Evolutionary conservation across 768 basidiomycete species (phyloP).

Genomic region (Clitopilus passeckerianus): DNA sequence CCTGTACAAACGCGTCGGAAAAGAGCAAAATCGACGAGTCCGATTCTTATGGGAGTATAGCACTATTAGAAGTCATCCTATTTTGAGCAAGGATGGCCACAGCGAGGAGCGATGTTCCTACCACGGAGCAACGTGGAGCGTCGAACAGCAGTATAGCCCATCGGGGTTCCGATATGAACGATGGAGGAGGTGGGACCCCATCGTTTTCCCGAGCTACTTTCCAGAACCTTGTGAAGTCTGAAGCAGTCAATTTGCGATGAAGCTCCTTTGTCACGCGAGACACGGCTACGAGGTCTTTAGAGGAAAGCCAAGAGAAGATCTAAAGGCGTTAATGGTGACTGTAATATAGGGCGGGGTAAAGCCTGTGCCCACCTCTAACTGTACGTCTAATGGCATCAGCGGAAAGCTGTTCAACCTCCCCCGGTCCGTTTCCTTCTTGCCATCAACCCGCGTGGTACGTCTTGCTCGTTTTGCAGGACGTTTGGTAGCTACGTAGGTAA

Average conservation of each 20-base stretch:
- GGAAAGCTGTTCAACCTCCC: not conserved
- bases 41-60: constrained; percentile 12
- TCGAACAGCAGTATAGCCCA: constrained; percentile 23
- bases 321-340: not conserved
- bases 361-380: not conserved
- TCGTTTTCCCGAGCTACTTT: constrained; percentile 10
- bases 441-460: too few relatives aligned
- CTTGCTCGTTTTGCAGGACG: too few relatives aligned
- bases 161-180: constrained; percentile 16
- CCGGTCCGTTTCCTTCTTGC: too few relatives aligned
- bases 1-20: constrained; percentile 19
- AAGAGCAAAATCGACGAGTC: constrained; percentile 18
- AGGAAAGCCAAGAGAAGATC: not conserved
- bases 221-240: constrained; percentile 17
- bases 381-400: not conserved
- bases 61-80: constrained; percentile 10
- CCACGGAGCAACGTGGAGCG: constrained; percentile 15
- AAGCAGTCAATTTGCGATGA: constrained; percentile 12
- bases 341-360: not conserved
- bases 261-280: not conserved
- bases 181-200: constrained; percentile 15
- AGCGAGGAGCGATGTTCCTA: constrained; percentile 3
- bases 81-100: too few relatives aligned
- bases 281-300: not conserved
- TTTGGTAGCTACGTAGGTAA: too few relatives aligned